Conservation (phyloP, 306 rosid species). For the Heteromeles arbutifolia region DNA sequence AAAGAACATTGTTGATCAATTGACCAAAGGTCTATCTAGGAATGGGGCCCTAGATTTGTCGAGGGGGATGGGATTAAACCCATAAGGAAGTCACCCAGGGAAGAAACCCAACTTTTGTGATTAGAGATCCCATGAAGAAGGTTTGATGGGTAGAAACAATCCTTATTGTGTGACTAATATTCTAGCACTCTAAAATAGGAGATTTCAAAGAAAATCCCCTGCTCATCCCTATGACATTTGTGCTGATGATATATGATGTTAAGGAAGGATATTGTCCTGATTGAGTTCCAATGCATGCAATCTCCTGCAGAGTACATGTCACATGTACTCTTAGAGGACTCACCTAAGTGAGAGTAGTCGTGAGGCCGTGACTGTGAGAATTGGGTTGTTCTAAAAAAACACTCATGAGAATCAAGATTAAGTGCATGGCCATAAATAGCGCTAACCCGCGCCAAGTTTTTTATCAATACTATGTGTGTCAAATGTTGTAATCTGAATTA, state of each 20-base stretch:
- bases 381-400: not conserved
- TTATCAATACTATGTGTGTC: not conserved
- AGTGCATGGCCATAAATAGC: not conserved
- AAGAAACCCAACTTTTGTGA: not conserved
- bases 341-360: not conserved
- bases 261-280: not conserved
- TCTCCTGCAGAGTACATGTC: not conserved
- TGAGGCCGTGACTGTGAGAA: not conserved
- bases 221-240: not conserved
- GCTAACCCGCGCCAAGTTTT: not conserved
- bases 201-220: not conserved
- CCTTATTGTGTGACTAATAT: not conserved
- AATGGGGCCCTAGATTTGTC: not conserved
- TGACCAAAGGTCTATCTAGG: not conserved
- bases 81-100: not conserved
- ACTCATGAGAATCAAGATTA: not conserved
- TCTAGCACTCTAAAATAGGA: not conserved
- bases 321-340: not conserved
- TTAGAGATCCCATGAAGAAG: not conserved
- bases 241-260: not conserved
- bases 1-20: not conserved
- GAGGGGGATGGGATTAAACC: not conserved
- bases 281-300: not conserved
- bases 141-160: constrained; percentile 4
- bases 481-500: not conserved